Evolutionary conservation across 768 basidiomycete species (phyloP).

Genomic region (Mycena haematopus): DNA sequence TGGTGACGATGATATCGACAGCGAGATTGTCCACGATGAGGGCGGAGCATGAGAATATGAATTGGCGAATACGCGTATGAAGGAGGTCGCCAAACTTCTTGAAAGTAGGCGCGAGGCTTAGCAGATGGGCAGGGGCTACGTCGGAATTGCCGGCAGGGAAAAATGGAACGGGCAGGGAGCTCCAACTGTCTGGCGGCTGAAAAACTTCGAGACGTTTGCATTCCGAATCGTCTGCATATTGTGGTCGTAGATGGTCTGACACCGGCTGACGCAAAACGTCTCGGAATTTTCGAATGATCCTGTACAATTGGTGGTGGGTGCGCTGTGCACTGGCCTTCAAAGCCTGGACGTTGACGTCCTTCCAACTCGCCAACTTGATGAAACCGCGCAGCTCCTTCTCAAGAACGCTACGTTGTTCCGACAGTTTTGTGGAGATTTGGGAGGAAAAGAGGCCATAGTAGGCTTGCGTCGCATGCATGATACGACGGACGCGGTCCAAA

Average conservation of each 20-base stretch:
- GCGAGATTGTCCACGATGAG: constrained; percentile 60
- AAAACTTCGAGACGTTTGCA: constrained; percentile 28
- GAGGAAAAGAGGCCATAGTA: constrained; percentile 70
- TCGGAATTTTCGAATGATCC: constrained; percentile 90
- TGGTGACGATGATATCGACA: constrained; percentile 65
- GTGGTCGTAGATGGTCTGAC: constrained; percentile 44
- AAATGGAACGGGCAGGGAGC: constrained; percentile 9
- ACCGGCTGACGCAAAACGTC: constrained; percentile 83
- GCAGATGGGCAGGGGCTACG: constrained; percentile 45
- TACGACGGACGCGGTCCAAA: constrained; percentile 56
- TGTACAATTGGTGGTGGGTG: constrained; percentile 92
- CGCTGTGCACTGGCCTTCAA: constrained; percentile 89
- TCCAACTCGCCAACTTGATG: constrained; percentile 98
- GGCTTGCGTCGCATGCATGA: constrained; percentile 65
- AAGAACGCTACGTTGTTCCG: constrained; percentile 59
- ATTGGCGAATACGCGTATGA: constrained; percentile 45
- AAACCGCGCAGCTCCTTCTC: constrained; percentile 85
- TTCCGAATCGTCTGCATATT: constrained; percentile 46
- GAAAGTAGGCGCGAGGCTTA: constrained; percentile 57
- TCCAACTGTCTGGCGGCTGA: constrained; percentile 13
- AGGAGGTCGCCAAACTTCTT: constrained; percentile 55
- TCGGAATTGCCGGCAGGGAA: constrained; percentile 26
- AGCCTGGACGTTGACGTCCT: constrained; percentile 94
- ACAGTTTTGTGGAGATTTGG: constrained; percentile 54
- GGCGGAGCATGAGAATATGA: constrained; percentile 48